These are phyloP conservation scores for Linaria vulgaris DNA, from an alignment of 257 asterid genomes.

Conservation along the genomic window DNA sequence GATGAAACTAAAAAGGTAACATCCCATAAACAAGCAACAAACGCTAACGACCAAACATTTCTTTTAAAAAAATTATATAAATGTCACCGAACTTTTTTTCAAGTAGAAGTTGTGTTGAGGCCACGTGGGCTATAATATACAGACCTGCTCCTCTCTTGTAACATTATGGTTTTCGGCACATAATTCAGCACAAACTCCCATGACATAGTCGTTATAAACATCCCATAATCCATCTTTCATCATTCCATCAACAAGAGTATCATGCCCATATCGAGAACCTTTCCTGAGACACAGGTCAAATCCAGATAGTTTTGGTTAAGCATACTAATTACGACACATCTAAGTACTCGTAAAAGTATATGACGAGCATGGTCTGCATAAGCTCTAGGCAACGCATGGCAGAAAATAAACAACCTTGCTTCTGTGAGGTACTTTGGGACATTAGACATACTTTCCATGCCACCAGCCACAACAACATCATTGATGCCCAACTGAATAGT, in stretches of 20 bases:
- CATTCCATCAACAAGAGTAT: slow-evolving; percentile 98
- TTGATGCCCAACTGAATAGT: slow-evolving; percentile 90
- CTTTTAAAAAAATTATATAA: background rate
- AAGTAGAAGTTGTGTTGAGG: background rate
- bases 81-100: background rate
- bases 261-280: slow-evolving; percentile 98
- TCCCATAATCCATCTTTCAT: slow-evolving; percentile 97
- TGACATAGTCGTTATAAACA: slow-evolving; percentile 84
- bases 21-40: slow-evolving; percentile 3
- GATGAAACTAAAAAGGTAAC: background rate
- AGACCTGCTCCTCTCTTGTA: slow-evolving; percentile 93
- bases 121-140: slow-evolving; percentile 7
- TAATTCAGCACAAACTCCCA: slow-evolving; percentile 98
- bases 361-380: background rate
- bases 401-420: slow-evolving; percentile 57
- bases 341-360: background rate
- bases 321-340: background rate
- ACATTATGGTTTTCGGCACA: slow-evolving; percentile 81
- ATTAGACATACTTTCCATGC: slow-evolving; percentile 99
- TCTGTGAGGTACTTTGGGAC: slow-evolving; percentile 92
- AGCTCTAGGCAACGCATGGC: background rate
- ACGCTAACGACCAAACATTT: too few species aligned
- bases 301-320: slow-evolving; percentile 12
- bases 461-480: slow-evolving; percentile 98
- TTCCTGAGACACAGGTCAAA: slow-evolving; percentile 59